Conservation (phyloP, 176 grass and related monocot species). For the Dactylis glomerata region DNA sequence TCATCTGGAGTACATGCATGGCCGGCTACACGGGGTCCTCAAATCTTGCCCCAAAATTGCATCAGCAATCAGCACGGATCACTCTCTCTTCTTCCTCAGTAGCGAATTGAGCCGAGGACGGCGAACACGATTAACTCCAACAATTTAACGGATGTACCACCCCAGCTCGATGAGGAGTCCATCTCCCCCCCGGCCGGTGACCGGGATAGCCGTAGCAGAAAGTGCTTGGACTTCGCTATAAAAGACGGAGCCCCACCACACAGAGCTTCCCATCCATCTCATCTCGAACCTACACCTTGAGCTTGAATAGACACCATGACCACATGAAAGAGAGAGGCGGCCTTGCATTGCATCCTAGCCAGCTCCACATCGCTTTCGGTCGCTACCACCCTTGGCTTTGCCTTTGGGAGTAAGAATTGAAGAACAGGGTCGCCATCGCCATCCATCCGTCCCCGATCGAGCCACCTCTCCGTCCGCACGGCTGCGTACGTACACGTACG, state of each 20-base stretch:
- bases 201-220: background rate
- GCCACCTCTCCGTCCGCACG: background rate
- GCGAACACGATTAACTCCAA: too few relatives aligned
- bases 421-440: conserved; percentile 43
- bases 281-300: conserved; percentile 3
- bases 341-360: background rate
- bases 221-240: conserved; percentile 13
- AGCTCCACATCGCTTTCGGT: conserved; percentile 2
- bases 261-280: background rate
- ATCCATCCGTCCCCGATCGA: background rate
- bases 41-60: too few relatives aligned
- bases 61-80: too few relatives aligned
- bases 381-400: background rate
- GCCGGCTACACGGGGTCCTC: too few relatives aligned
- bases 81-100: too few relatives aligned
- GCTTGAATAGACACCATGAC: conserved; percentile 3
- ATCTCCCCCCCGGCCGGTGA: too few relatives aligned
- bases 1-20: too few relatives aligned
- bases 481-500: background rate
- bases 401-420: conserved; percentile 8
- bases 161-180: too few relatives aligned
- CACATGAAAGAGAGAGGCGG: background rate
- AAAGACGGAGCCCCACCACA: conserved; percentile 8
- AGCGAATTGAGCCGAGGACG: too few relatives aligned
- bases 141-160: too few relatives aligned